phyloP scores from a whole-genome alignment of 2,329 filamentous ascomycete species.

The Neobulgaria alba region DNA sequence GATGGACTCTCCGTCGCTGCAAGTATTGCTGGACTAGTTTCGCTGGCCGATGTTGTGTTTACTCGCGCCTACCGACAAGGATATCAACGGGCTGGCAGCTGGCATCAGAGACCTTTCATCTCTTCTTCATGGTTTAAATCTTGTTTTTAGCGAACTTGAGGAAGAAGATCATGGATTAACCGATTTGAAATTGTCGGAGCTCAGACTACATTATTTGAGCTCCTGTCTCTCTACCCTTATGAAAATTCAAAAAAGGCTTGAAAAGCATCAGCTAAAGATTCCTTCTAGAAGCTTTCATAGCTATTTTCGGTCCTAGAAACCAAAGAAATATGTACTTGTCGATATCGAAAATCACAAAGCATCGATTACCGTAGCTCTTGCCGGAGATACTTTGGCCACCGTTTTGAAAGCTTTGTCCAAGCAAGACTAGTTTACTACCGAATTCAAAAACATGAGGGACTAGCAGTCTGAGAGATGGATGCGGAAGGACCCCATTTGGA shows the following conservation, averaged over 20 bases:
- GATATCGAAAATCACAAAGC: conserved; percentile 15
- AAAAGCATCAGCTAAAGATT: neutral
- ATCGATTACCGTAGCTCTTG: conserved; percentile 11
- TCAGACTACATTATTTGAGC: conserved; percentile 9
- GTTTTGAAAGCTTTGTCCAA: neutral
- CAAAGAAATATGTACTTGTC: conserved; percentile 6
- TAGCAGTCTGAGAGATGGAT: neutral
- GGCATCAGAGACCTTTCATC: conserved; percentile 3
- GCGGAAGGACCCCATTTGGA: neutral
- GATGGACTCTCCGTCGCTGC: conserved; percentile 4
- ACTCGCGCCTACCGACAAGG: conserved; percentile 5
- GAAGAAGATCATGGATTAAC: neutral
- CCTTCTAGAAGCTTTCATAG: conserved; percentile 9
- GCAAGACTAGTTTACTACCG: neutral
- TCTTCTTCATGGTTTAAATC: conserved; percentile 5
- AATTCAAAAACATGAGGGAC: neutral
- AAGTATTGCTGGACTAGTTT: conserved; percentile 7
- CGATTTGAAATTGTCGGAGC: neutral
- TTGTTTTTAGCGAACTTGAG: conserved; percentile 3
- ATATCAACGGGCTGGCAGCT: conserved; percentile 1
- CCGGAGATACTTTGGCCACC: neutral
- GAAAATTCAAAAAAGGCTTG: conserved; percentile 5
- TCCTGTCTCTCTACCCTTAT: conserved; percentile 10
- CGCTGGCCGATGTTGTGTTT: conserved; percentile 7
- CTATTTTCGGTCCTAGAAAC: conserved; percentile 6